Percentiles rank a stretch among this genome's conserved stretches.
phyloP scores from a whole-genome alignment of 2,329 filamentous ascomycete species.

The Fusarium equiseti region DNA sequence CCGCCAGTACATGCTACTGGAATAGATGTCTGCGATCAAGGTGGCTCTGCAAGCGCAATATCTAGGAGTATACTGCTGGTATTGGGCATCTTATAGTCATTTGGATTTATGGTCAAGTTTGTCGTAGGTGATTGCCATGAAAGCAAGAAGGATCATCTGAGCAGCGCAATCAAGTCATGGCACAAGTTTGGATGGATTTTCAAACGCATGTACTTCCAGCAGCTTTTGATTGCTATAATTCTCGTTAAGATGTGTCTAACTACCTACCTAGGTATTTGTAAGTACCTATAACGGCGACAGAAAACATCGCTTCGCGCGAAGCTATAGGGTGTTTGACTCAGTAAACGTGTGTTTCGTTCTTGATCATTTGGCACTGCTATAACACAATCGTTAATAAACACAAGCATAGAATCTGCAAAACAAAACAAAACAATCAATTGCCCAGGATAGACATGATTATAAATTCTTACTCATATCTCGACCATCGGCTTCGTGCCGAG shows the following conservation, averaged over 20 bases:
- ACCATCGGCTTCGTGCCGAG: background rate
- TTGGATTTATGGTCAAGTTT: constrained; percentile 3
- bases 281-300: background rate
- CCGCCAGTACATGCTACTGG: constrained; percentile 5
- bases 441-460: background rate
- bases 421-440: background rate
- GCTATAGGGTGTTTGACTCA: background rate
- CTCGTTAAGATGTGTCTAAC: no score
- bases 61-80: background rate
- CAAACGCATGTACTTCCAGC: background rate
- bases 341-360: no score
- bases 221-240: background rate
- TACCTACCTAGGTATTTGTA: no score
- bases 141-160: background rate
- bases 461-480: background rate
- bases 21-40: background rate
- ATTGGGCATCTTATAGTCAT: constrained; percentile 17
- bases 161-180: background rate
- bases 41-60: background rate
- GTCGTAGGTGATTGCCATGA: constrained; percentile 2
- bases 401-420: background rate
- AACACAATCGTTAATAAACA: no score
- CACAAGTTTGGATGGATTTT: background rate
- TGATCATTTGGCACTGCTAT: background rate
- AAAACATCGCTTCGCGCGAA: background rate